phyloP scores from a whole-genome alignment of 2,329 filamentous ascomycete species.

The Rhexocercosporidium sp. region DNA sequence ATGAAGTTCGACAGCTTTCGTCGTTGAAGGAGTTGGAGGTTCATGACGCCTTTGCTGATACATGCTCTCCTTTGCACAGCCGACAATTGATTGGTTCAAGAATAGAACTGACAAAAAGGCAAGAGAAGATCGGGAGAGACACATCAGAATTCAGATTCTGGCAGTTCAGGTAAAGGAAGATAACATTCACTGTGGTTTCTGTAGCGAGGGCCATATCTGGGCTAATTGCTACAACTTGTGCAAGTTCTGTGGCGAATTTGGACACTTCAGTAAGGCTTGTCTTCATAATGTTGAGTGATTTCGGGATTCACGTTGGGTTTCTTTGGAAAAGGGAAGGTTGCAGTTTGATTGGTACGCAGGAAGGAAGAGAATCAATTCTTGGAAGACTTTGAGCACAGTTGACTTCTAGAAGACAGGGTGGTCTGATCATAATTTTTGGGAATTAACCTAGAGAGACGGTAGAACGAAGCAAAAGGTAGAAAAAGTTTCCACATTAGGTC shows the following conservation, averaged over 20 bases:
- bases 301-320: not conserved
- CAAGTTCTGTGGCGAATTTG: slow-evolving; percentile 14
- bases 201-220: slow-evolving; percentile 15
- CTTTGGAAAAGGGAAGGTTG: not conserved
- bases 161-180: not conserved
- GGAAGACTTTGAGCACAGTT: too few relatives aligned
- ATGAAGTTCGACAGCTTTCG: too few relatives aligned
- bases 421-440: too few relatives aligned
- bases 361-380: too few relatives aligned
- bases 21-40: too few relatives aligned
- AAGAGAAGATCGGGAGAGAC: not conserved
- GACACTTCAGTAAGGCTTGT: slow-evolving; percentile 11
- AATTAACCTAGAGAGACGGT: too few relatives aligned
- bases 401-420: too few relatives aligned
- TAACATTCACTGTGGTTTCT: slow-evolving; percentile 15
- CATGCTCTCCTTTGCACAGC: not conserved
- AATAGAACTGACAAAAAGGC: not conserved
- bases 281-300: not conserved
- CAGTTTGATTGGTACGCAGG: too few relatives aligned
- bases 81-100: not conserved
- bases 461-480: too few relatives aligned
- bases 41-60: too few relatives aligned
- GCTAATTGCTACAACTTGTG: slow-evolving; percentile 19
- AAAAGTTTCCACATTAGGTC: too few relatives aligned
- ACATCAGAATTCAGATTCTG: not conserved